Evolutionary conservation across 805 yeast species (phyloP), one percentile per base, ranked within the genome.

Genomic region (Kluyveromyces aestuarii): DNA sequence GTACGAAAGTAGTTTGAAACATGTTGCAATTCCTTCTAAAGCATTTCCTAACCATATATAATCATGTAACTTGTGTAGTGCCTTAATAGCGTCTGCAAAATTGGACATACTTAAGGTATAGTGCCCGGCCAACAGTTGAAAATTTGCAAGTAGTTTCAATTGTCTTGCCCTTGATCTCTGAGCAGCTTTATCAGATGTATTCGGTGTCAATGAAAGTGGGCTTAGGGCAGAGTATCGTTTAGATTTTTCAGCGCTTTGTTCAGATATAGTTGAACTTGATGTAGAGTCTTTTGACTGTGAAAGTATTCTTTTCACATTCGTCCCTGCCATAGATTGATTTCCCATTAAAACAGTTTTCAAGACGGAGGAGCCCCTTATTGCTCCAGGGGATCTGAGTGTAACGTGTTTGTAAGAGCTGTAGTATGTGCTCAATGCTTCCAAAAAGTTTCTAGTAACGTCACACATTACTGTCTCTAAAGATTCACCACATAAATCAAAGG

Each of bases 31-130:
- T 0, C 90, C 87, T 56, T 89, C 96, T n/a, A 91, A 62, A 0
- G 96, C 80, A 27, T 91, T 82, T 0, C 84, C 98, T 13, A 87
- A 72, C 98, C 98, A 93, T 8, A 93, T 68, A 57, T 77, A 76
- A 62, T 93, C 99, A 45, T 80, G 80, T 2, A 82, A 72, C 11
- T 77, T 72, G 51, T 79, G 80, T 47, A 88, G 66, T 21, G 75
- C 67, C 2, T 70, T 58, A 1, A 84, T 73, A 0, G 96, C 82
- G 39, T 89, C 96, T n/a, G 82, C 76, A 56, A 89, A 82, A 50
- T 81, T 80, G 21, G 73, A 71, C 47, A 90, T 61, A 0, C 97
- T 95, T 49, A 81, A 86, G 14, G 72, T 62, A 41, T 84, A 73
- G 47, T 85, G 78, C 1, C 99, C 99, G 0, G 96, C 84, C 43